A percentile compares a stretch with the other conserved stretches of the same genome.
Conservation (phyloP, 2,329 filamentous ascomycete genomes). For the Coniosporium tulheliwenetii region DNA sequence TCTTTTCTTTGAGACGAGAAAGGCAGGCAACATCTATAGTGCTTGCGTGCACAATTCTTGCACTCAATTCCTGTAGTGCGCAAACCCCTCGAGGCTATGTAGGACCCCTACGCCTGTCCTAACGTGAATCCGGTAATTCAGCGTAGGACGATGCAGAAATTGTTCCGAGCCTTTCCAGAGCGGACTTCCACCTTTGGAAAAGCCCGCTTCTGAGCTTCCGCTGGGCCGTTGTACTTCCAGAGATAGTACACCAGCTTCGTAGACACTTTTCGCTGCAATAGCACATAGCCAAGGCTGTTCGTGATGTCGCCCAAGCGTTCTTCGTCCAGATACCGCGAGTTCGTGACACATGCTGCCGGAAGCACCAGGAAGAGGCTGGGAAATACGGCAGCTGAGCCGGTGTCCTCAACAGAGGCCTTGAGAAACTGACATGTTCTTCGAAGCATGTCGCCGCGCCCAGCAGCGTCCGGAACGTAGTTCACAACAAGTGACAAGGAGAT, state of each 20-base stretch:
- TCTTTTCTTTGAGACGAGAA: too few relatives aligned
- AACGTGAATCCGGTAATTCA: slow-evolving; percentile 7
- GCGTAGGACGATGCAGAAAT: slow-evolving; percentile 67
- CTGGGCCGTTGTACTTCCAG: slow-evolving; percentile 42
- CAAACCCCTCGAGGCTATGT: too few relatives aligned
- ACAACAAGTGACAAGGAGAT: slow-evolving; percentile 85
- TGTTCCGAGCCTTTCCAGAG: slow-evolving; percentile 65
- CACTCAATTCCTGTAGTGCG: too few relatives aligned
- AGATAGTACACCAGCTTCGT: slow-evolving; percentile 79
- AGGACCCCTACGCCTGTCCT: too few relatives aligned
- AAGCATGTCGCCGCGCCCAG: slow-evolving; percentile 71
- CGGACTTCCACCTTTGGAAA: slow-evolving; percentile 66
- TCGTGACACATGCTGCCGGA: slow-evolving; percentile 72
- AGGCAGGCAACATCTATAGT: too few relatives aligned
- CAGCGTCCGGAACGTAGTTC: slow-evolving; percentile 77
- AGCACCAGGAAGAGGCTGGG: slow-evolving; percentile 78
- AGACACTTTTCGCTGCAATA: slow-evolving; percentile 54
- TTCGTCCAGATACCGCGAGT: slow-evolving; percentile 80
- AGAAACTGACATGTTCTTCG: slow-evolving; percentile 59
- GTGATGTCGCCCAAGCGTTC: slow-evolving; percentile 56
- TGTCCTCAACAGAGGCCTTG: slow-evolving; percentile 12
- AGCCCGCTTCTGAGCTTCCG: slow-evolving; percentile 11
- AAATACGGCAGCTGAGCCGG: slow-evolving; percentile 20
- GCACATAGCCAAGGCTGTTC: slow-evolving; percentile 55
- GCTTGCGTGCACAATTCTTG: too few relatives aligned